phyloP scores from a whole-genome alignment of 371 early-diverging fungal genomes.

The Apophysomyces ossiformis region DNA sequence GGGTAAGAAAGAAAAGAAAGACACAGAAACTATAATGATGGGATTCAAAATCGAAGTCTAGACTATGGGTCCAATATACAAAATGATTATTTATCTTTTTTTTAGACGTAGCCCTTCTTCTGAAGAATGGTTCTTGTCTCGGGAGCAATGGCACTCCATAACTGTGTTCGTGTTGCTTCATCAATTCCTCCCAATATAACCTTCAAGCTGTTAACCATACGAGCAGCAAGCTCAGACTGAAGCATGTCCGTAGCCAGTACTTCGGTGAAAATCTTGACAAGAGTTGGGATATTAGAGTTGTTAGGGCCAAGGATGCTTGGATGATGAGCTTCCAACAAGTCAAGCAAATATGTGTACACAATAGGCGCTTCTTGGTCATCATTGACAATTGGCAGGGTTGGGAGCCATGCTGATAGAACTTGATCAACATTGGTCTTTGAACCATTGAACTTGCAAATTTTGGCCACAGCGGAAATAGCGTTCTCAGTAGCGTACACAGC shows the following conservation, averaged over 20 bases:
- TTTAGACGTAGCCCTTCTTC: conserved; percentile 60
- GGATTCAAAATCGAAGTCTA: conserved; percentile 7
- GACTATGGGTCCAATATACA: conserved; percentile 9
- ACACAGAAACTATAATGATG: conserved; percentile 5
- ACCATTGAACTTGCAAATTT: conserved; percentile 75
- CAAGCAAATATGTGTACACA: conserved; percentile 78
- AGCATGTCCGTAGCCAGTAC: conserved; percentile 73
- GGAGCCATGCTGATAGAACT: conserved; percentile 78
- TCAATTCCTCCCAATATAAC: conserved; percentile 60
- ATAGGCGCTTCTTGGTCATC: conserved; percentile 87
- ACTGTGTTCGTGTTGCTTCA: conserved; percentile 59
- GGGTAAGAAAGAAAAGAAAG: background rate
- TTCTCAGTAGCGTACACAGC: conserved; percentile 89
- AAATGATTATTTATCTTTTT: background rate
- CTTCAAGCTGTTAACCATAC: conserved; percentile 68
- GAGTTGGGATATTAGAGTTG: conserved; percentile 64
- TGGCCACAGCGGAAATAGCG: conserved; percentile 86
- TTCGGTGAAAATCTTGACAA: conserved; percentile 72
- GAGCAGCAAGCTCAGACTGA: conserved; percentile 56
- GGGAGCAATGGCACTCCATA: conserved; percentile 70
- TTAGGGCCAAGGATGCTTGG: conserved; percentile 66
- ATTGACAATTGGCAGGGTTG: conserved; percentile 79
- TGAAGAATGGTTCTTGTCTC: conserved; percentile 73
- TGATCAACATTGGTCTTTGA: conserved; percentile 64
- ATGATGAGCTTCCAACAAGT: conserved; percentile 69